Percentiles rank a stretch among this genome's conserved stretches.
Evolutionary conservation across 2,329 filamentous ascomycete genomes (phyloP).

Genomic region (Trichoderma afroharzianum): DNA sequence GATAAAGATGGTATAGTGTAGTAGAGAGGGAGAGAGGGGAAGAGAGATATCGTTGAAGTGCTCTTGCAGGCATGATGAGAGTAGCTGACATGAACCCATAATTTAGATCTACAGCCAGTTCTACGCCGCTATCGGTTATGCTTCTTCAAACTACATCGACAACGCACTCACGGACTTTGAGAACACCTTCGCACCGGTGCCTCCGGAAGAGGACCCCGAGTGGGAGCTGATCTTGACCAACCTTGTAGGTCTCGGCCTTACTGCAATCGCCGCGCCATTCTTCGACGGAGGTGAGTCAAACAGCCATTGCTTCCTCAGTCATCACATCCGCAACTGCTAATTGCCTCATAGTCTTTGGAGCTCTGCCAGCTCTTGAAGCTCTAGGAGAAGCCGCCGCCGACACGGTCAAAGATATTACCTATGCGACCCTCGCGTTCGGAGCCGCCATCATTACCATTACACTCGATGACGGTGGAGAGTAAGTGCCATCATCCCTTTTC

Average conservation of each 20-base stretch:
- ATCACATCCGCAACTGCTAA: background rate
- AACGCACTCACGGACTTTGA: slow-evolving; percentile 21
- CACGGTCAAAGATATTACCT: background rate
- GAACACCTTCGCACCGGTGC: slow-evolving; percentile 18
- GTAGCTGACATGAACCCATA: background rate
- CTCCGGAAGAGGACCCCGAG: slow-evolving; percentile 18
- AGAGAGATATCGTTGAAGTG: background rate
- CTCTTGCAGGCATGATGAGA: background rate
- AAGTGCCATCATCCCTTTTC: background rate
- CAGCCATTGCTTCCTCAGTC: background rate
- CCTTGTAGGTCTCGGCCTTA: slow-evolving; percentile 28
- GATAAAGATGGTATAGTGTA: too few relatives aligned
- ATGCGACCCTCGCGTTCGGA: background rate
- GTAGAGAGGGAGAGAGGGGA: background rate
- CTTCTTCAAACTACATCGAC: slow-evolving; percentile 19
- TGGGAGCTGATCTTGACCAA: slow-evolving; percentile 30
- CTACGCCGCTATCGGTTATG: slow-evolving; percentile 11
- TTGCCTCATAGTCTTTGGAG: background rate
- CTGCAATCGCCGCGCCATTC: slow-evolving; percentile 24
- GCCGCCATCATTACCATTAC: background rate
- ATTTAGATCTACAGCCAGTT: slow-evolving; percentile 5
- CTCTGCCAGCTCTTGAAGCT: background rate
- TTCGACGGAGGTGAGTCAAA: slow-evolving; percentile 23
- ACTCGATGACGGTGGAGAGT: background rate
- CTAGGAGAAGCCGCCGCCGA: background rate